Evolutionary conservation across 2,329 filamentous ascomycete species (phyloP).

Genomic region (Stachybotrys chlorohalonatus): DNA sequence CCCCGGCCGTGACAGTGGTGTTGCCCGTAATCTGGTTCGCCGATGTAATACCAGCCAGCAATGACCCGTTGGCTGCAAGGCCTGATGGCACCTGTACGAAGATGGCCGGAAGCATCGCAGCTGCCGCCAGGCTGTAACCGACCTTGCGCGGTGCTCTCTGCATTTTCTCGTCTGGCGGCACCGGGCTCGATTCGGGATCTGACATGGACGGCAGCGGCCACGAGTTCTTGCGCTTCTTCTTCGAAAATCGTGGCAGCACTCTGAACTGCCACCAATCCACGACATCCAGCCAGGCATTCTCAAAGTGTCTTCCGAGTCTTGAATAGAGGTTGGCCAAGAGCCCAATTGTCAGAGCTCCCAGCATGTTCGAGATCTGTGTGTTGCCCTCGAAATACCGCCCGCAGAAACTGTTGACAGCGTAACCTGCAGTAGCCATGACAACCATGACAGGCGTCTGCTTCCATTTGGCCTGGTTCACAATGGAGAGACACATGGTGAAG

Average conservation of each 20-base stretch:
- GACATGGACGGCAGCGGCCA: slow-evolving; percentile 20
- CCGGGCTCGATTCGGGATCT: slow-evolving; percentile 23
- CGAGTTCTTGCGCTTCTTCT: slow-evolving; percentile 13
- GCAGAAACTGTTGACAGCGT: slow-evolving; percentile 66
- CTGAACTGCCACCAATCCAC: slow-evolving; percentile 39
- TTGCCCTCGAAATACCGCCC: slow-evolving; percentile 58
- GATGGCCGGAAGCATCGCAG: slow-evolving; percentile 78
- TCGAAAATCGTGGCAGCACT: slow-evolving; percentile 25
- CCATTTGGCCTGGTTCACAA: slow-evolving; percentile 77
- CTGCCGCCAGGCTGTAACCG: slow-evolving; percentile 72
- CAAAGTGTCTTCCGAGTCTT: slow-evolving; percentile 49
- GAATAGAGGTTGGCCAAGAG: slow-evolving; percentile 73
- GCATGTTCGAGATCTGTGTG: slow-evolving; percentile 66
- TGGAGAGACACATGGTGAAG: slow-evolving; percentile 65
- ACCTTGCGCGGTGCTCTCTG: slow-evolving; percentile 30
- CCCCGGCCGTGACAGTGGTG: slow-evolving; percentile 19
- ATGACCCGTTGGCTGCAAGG: slow-evolving; percentile 49
- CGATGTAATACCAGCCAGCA: slow-evolving; percentile 47
- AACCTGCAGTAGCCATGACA: slow-evolving; percentile 63
- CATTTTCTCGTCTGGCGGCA: slow-evolving; percentile 10
- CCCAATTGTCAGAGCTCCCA: slow-evolving; percentile 69
- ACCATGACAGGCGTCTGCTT: slow-evolving; percentile 71
- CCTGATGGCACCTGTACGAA: slow-evolving; percentile 61
- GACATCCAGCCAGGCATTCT: slow-evolving; percentile 44
- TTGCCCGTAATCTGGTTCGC: slow-evolving; percentile 45